A percentile compares a stretch with the other conserved stretches of the same genome.
phyloP scores from a whole-genome alignment of 768 basidiomycete genomes.

The Suillus variegatus region DNA sequence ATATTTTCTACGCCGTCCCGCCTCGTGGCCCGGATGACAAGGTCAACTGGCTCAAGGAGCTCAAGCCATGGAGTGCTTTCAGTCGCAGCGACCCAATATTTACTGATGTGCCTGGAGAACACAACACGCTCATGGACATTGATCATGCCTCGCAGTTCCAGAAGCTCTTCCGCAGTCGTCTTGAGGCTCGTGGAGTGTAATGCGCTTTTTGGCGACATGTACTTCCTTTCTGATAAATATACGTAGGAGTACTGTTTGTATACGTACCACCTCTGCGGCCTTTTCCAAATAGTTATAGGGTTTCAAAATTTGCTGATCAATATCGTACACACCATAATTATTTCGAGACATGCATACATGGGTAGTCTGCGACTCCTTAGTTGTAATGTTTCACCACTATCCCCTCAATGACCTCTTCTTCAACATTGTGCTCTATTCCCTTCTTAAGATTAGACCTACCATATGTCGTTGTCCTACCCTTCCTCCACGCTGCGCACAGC shows the following conservation, averaged over 20 bases:
- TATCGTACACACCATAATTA: not conserved
- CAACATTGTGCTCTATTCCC: conserved; percentile 38
- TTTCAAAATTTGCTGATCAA: not conserved
- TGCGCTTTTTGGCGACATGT: not conserved
- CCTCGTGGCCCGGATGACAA: conserved; percentile 24
- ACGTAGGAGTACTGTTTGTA: not conserved
- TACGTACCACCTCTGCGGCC: not conserved
- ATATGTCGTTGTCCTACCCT: conserved; percentile 41
- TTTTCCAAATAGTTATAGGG: not conserved
- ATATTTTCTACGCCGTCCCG: conserved; percentile 31
- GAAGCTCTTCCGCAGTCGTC: conserved; percentile 27
- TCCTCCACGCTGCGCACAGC: conserved; percentile 44
- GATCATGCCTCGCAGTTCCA: conserved; percentile 32
- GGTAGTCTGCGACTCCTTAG: conserved; percentile 20
- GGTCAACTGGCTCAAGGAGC: conserved; percentile 30
- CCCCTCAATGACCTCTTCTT: conserved; percentile 49
- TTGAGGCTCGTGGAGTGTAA: conserved; percentile 28
- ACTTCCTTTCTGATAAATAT: not conserved
- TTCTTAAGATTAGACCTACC: conserved; percentile 37
- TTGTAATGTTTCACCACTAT: conserved; percentile 51
- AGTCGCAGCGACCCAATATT: conserved; percentile 23
- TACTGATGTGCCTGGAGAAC: conserved; percentile 29
- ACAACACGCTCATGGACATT: conserved; percentile 33
- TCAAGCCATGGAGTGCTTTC: conserved; percentile 27
- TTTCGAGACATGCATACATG: not conserved